Evolutionary conservation across 129 eudicot genomes (phyloP).

Genomic region (Ambrosia trifida): DNA sequence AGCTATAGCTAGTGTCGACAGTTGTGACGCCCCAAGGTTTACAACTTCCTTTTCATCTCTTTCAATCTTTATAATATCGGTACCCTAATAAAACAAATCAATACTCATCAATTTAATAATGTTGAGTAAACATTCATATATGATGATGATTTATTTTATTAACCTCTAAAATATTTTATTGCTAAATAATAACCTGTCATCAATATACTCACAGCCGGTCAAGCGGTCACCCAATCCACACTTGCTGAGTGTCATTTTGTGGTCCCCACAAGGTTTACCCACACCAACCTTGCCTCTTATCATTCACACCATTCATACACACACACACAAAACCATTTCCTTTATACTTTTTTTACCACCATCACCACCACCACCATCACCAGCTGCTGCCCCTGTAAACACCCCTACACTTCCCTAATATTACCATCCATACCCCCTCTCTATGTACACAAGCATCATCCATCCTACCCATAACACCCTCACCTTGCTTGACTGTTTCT

Average conservation of each 20-base stretch:
- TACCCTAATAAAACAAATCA: too few species aligned
- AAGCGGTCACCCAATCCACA: slow-evolving; percentile 15
- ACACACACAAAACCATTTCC: slow-evolving; percentile 25
- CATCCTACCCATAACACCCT: slow-evolving; percentile 4
- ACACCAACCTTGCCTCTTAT: slow-evolving; percentile 21
- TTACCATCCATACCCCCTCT: slow-evolving; percentile 6
- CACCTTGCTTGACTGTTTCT: slow-evolving; percentile 27
- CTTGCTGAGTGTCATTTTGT: slow-evolving; percentile 20
- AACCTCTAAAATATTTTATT: too few species aligned
- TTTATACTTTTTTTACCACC: slow-evolving; percentile 15
- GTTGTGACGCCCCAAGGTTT: too few species aligned
- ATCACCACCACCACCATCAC: slow-evolving; percentile 15
- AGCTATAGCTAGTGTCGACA: too few species aligned
- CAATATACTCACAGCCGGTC: too few species aligned
- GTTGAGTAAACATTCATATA: too few species aligned
- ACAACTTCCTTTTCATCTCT: too few species aligned
- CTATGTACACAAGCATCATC: slow-evolving; percentile 17
- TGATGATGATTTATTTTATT: too few species aligned
- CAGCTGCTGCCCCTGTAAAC: slow-evolving; percentile 21
- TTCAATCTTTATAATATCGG: too few species aligned
- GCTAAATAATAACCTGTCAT: too few species aligned
- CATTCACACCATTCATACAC: slow-evolving; percentile 28
- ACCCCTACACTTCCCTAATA: background rate
- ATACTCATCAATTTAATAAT: too few species aligned
- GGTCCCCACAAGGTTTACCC: slow-evolving; percentile 23